Evolutionary conservation across 2,329 filamentous ascomycete genomes (phyloP).

Genomic region (Fonsecaea erecta): DNA sequence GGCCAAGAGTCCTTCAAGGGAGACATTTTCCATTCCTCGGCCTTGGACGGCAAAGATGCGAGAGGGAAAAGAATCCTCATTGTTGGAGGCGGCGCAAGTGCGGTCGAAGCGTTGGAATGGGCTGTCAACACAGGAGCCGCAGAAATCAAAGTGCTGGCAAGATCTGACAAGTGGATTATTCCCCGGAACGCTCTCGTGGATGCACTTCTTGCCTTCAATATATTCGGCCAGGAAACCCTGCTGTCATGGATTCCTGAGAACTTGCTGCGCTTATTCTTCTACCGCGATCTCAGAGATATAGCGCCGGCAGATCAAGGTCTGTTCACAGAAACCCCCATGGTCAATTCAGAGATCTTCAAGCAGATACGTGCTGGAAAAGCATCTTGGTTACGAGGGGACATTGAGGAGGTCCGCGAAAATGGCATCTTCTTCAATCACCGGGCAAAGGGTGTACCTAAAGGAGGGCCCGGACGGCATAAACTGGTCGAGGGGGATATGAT

Average conservation of each 20-base stretch:
- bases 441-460: conserved; percentile 72
- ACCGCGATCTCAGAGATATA: conserved; percentile 76
- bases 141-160: conserved; percentile 73
- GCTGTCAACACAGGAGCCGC: conserved; percentile 68
- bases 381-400: conserved; percentile 81
- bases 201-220: conserved; percentile 73
- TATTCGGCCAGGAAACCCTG: conserved; percentile 76
- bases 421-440: conserved; percentile 75
- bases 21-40: conserved; percentile 73
- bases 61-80: conserved; percentile 76
- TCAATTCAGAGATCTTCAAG: conserved; percentile 79
- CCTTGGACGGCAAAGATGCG: conserved; percentile 73
- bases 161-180: conserved; percentile 86
- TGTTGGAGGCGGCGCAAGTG: conserved; percentile 78
- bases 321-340: conserved; percentile 86
- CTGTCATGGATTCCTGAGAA: conserved; percentile 79
- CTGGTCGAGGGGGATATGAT: conserved; percentile 74
- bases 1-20: conserved; percentile 76
- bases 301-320: conserved; percentile 70
- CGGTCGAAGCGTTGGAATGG: conserved; percentile 82
- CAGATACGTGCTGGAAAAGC: conserved; percentile 73
- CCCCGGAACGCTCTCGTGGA: conserved; percentile 78
- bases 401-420: conserved; percentile 65
- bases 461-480: conserved; percentile 71
- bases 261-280: conserved; percentile 77